Base-by-base conservation (phyloP, 2,329 filamentous ascomycete species). In the Trichothecium sympodiale region DNA sequence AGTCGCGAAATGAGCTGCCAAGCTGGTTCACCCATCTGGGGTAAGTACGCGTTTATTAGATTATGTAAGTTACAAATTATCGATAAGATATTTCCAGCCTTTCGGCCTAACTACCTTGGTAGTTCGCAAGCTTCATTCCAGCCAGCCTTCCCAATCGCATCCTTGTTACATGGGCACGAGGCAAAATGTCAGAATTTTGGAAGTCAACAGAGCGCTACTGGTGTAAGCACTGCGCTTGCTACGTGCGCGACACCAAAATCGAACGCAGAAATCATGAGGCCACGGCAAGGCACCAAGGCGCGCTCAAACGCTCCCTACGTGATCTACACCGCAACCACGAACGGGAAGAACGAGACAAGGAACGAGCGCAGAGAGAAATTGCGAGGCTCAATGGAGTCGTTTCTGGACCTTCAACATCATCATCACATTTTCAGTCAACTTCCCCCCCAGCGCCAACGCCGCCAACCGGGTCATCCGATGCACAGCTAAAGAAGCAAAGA, bases 141-240 rank as follows among this genome's bases (percentile, higher is more conserved):
- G 17, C 28, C 28, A 29, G 28, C 29, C 15, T 14, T n/a, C 13
- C 17, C 5, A 4, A 17, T 17, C 15, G 15, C n/a, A 8, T 6
- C 14, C 29, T 29, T 15, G 16, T 8, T 8, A 8, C 14, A 31
- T 10, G 29, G 12, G 16, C 9, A 34, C 17, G 23, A 10, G 33
- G 27, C 33, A 38, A 8, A 33, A 96, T 98, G 91, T 80, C 91
- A 0, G 91, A 96, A 69, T 93, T 94, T 63, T 96, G 91, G 91
- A 96, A 96, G 58, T 95, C 89, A 15, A 94, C 88, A 57, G 88
- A 88, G 5, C 89, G 82, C 55, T 94, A 94, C 64, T 96, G 88
- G 87, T 98, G 91, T 74, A 96, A 96, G 60, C 85, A 94, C 67
- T 98, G 91, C 73, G 76, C 77, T 53, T 75, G 74, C 54, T 96